Conservation (phyloP, 108 stramenopile genomes). For the Discostella pseudostelligera region DNA sequence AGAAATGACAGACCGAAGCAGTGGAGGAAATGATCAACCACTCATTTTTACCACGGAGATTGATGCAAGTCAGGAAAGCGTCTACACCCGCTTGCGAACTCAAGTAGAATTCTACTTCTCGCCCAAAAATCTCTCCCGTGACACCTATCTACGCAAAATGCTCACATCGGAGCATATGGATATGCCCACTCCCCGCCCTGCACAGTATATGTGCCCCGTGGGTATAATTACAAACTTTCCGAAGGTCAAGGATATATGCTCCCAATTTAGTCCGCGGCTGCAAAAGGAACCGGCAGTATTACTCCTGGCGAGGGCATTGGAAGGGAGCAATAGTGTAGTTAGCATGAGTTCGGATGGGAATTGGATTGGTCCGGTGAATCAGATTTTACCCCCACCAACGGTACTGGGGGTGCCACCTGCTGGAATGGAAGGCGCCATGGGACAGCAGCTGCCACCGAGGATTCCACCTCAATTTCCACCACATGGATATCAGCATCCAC, state of each 20-base stretch:
- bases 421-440: slow-evolving; percentile 3
- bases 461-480: slow-evolving; percentile 20
- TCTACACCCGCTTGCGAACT: slow-evolving; percentile 30
- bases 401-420: not conserved
- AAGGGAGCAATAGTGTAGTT: slow-evolving; percentile 40
- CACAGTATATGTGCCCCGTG: slow-evolving; percentile 39
- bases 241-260: slow-evolving; percentile 54
- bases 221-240: slow-evolving; percentile 58
- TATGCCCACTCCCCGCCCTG: slow-evolving; percentile 35
- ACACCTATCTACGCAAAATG: slow-evolving; percentile 51
- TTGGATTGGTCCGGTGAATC: slow-evolving; percentile 51
- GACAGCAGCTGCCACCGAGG: slow-evolving; percentile 12
- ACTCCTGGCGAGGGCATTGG: slow-evolving; percentile 39
- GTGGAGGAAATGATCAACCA: not conserved
- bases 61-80: slow-evolving; percentile 11
- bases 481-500: slow-evolving; percentile 17
- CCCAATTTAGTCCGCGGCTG: slow-evolving; percentile 9
- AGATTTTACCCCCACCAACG: slow-evolving; percentile 29
- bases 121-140: slow-evolving; percentile 56
- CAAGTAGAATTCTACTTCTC: slow-evolving; percentile 74
- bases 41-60: not conserved
- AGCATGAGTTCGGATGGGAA: slow-evolving; percentile 50
- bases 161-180: slow-evolving; percentile 43
- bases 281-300: slow-evolving; percentile 15
- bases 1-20: not conserved